These are phyloP conservation scores for Backusella psychrophila DNA, from an alignment of 192 early-diverging fungal genomes.

Conservation along the genomic window DNA sequence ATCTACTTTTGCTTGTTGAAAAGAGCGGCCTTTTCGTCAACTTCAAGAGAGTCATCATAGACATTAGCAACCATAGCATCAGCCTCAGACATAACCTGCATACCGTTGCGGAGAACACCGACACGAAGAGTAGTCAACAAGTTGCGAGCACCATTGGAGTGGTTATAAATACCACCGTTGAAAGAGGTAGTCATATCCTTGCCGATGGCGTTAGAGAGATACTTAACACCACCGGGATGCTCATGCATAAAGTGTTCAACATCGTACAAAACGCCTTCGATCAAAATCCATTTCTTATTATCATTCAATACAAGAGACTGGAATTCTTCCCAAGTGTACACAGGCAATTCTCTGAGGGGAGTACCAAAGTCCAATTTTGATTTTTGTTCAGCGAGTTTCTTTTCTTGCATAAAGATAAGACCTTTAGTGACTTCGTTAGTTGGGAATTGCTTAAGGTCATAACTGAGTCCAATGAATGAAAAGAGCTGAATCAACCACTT, in stretches of 20 bases:
- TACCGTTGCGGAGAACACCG: slow-evolving; percentile 57
- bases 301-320: slow-evolving; percentile 62
- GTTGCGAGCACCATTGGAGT: slow-evolving; percentile 87
- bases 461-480: slow-evolving; percentile 62
- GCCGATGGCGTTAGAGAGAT: slow-evolving; percentile 71
- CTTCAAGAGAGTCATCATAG: slow-evolving; percentile 12
- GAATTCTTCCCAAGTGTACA: slow-evolving; percentile 64
- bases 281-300: slow-evolving; percentile 73
- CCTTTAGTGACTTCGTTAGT: slow-evolving; percentile 82
- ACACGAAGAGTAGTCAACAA: slow-evolving; percentile 74
- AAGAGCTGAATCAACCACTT: slow-evolving; percentile 75
- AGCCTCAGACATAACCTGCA: slow-evolving; percentile 27
- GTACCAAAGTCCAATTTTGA: slow-evolving; percentile 72
- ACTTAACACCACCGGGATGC: slow-evolving; percentile 84
- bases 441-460: slow-evolving; percentile 73
- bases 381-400: slow-evolving; percentile 64
- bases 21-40: slow-evolving; percentile 2
- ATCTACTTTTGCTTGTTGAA: slow-evolving; percentile 9
- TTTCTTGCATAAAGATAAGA: slow-evolving; percentile 74
- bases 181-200: slow-evolving; percentile 85
- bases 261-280: slow-evolving; percentile 85
- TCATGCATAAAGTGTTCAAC: slow-evolving; percentile 78
- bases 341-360: slow-evolving; percentile 65
- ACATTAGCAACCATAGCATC: slow-evolving; percentile 1
- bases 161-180: slow-evolving; percentile 89